These are phyloP conservation scores for Thermochaetoides thermophila DNA, from an alignment of 495 filamentous ascomycete species.

Conservation along the genomic window DNA sequence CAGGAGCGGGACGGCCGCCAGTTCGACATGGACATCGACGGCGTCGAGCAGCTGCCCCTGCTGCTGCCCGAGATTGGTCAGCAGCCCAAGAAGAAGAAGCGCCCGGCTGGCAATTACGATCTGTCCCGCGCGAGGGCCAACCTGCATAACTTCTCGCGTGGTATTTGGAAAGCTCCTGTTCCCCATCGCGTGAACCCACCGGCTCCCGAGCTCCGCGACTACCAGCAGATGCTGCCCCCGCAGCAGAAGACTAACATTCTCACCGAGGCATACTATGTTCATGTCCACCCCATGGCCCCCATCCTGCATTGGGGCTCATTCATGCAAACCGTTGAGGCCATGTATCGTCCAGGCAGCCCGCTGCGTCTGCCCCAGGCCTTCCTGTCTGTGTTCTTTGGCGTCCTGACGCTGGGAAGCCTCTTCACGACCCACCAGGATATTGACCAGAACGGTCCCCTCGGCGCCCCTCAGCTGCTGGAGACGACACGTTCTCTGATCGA, in stretches of 20 bases:
- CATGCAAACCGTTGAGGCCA: conserved; percentile 53
- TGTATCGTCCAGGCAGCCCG: conserved; percentile 56
- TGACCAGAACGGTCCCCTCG: conserved; percentile 39
- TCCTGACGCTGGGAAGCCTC: conserved; percentile 74
- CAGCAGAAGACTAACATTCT: conserved; percentile 59
- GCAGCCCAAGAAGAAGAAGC: conserved; percentile 44
- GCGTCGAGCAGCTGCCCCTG: conserved; percentile 39
- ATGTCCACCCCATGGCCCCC: conserved; percentile 65
- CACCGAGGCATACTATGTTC: conserved; percentile 58
- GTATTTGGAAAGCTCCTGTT: conserved; percentile 69
- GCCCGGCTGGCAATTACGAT: conserved; percentile 47
- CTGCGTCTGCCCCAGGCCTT: conserved; percentile 55
- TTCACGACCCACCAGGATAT: conserved; percentile 44
- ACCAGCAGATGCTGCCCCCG: conserved; percentile 45
- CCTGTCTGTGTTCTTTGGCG: conserved; percentile 68
- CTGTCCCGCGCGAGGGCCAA: conserved; percentile 57
- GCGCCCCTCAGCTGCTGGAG: conserved; percentile 60
- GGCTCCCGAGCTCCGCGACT: conserved; percentile 35
- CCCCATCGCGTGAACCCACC: conserved; percentile 44
- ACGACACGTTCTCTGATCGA: conserved; percentile 55
- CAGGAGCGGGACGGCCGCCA: conserved; percentile 28
- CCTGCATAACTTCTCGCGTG: conserved; percentile 56
- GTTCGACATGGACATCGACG: conserved; percentile 46
- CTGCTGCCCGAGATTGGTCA: conserved; percentile 58
- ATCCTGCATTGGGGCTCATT: conserved; percentile 87